phyloP scores from a whole-genome alignment of 2,329 filamentous ascomycete species.

The Colletotrichum lini region DNA sequence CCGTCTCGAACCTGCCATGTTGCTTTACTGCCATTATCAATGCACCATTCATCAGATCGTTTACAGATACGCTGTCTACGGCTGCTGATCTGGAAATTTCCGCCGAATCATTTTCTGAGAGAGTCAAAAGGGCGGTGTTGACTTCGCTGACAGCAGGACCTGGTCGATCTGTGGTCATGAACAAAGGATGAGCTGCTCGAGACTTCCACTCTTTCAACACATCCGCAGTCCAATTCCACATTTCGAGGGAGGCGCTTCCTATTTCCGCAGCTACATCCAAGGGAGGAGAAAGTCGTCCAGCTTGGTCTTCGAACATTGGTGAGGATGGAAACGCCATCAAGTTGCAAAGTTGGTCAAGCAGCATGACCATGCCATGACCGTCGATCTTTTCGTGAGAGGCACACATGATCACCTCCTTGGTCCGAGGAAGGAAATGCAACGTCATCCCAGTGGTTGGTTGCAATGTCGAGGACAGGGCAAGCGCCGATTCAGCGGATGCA shows the following conservation, averaged over 20 bases:
- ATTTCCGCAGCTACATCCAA: constrained; percentile 16
- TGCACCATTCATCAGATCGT: constrained; percentile 14
- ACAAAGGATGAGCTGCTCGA: not conserved
- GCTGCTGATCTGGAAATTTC: not conserved
- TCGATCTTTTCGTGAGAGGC: constrained; percentile 25
- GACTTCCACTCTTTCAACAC: constrained; percentile 7
- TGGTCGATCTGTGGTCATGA: constrained; percentile 11
- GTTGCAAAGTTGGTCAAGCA: not conserved
- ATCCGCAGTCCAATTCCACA: not conserved
- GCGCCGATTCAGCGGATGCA: not conserved
- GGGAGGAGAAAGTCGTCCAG: constrained; percentile 6
- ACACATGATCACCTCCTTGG: constrained; percentile 5
- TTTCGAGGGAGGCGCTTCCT: not conserved
- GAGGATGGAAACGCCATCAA: constrained; percentile 6
- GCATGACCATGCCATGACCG: constrained; percentile 12
- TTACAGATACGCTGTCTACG: not conserved
- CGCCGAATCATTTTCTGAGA: constrained; percentile 9
- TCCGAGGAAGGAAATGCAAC: constrained; percentile 11
- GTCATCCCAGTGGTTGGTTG: not conserved
- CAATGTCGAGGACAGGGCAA: not conserved
- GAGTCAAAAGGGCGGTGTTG: not conserved
- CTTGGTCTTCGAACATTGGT: constrained; percentile 10
- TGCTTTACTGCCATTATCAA: constrained; percentile 1
- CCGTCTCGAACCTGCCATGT: not conserved
- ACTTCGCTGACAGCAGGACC: not conserved